phyloP scores from a whole-genome alignment of 352 stramenopile species.

The Synura sp. region DNA sequence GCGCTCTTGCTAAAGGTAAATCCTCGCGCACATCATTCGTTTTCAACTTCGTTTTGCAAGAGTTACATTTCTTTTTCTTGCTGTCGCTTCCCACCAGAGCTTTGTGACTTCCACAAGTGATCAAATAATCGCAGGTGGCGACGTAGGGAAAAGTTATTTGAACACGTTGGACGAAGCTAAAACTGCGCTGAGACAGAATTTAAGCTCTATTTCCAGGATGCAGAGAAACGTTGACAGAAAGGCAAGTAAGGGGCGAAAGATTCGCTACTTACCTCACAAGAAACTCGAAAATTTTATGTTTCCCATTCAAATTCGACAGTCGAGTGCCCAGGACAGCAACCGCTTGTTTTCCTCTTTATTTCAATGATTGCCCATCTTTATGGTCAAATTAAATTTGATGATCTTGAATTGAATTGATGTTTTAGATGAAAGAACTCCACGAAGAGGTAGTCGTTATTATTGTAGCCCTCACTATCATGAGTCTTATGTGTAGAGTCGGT shows the following conservation, averaged over 20 bases:
- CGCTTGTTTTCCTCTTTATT: background rate
- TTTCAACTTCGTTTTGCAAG: background rate
- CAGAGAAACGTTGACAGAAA: conserved; percentile 53
- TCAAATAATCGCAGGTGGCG: background rate
- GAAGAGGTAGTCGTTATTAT: too few species aligned
- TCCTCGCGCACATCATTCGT: background rate
- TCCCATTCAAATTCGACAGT: conserved; percentile 39
- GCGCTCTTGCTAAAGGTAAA: background rate
- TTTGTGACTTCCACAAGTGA: background rate
- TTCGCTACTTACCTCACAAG: conserved; percentile 56
- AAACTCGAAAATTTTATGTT: conserved; percentile 65
- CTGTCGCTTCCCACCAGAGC: background rate
- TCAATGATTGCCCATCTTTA: too few species aligned
- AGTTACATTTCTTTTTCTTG: background rate
- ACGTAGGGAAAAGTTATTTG: background rate
- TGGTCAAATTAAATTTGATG: too few species aligned
- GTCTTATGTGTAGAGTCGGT: too few species aligned
- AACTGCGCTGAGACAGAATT: too few species aligned
- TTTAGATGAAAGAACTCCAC: too few species aligned
- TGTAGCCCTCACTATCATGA: too few species aligned
- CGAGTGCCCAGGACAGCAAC: background rate
- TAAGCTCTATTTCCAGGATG: background rate
- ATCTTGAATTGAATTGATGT: too few species aligned
- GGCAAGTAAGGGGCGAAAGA: conserved; percentile 61
- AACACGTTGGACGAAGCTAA: background rate